These are phyloP conservation scores for Leishmania aethiopica DNA, from an alignment of 208 protist genomes.

Conservation along the genomic window DNA sequence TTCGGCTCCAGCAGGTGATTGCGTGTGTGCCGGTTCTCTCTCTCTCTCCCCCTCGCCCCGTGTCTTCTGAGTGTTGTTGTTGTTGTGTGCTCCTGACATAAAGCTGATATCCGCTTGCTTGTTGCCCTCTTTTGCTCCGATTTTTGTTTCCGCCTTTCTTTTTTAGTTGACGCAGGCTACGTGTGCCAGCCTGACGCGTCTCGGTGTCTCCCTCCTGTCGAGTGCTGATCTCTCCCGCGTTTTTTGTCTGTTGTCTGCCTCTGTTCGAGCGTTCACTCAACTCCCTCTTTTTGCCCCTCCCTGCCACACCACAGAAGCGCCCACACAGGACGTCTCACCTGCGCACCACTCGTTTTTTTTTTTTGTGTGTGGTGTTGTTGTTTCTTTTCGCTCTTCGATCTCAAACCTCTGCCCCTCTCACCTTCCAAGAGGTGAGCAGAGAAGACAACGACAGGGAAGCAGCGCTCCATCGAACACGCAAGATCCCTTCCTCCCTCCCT, in stretches of 20 bases:
- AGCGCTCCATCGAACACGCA: neutral
- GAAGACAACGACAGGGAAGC: neutral
- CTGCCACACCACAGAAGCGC: neutral
- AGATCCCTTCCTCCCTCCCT: neutral
- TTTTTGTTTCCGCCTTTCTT: neutral
- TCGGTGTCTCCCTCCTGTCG: neutral
- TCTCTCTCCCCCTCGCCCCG: neutral
- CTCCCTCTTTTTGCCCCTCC: conserved; percentile 13
- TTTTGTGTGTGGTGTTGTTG: neutral
- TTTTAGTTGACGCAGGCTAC: neutral
- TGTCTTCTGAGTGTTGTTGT: neutral
- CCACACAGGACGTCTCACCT: neutral
- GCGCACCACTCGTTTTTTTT: neutral
- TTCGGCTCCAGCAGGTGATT: neutral
- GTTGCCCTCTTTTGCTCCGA: neutral
- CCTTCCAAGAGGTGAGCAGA: neutral
- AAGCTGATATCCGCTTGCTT: neutral
- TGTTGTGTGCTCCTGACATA: neutral
- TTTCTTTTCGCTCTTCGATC: neutral
- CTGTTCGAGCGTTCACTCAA: neutral
- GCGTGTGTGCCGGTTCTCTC: neutral
- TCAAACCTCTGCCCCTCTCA: neutral
- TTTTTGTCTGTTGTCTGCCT: neutral
- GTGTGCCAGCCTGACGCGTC: neutral
- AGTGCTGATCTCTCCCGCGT: neutral